Evolutionary conservation across 2,329 filamentous ascomycete species (phyloP), one percentile per base, ranked within the genome.

Genomic region (Colletotrichum cuscutae): DNA sequence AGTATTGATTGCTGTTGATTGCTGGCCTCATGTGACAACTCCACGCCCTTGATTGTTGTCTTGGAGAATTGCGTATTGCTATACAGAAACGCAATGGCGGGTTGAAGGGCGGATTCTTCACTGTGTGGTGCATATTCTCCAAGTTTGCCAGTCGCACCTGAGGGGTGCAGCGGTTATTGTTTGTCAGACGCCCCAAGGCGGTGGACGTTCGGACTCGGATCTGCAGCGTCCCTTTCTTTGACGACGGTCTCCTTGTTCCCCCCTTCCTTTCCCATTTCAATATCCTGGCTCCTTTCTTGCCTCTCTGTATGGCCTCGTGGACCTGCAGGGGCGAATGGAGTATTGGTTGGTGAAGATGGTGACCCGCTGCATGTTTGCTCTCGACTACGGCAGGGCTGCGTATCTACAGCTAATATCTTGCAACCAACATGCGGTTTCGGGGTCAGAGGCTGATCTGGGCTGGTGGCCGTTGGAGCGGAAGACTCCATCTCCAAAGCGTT

Each of bases 331-430:
- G 35, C 53, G 15, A 49, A 28, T 28, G 12, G 35, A 35, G 64
- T 7, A 42, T 53, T 49, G n/a, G 57, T 61, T 52, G 64, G 68
- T 61, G 57, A 61, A 35, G 63, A 61, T 59, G 62, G 37, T 22
- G 42, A 54, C 12, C 42, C 22, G 56, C 62, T 54, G 56, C 54
- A 54, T 62, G 49, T 68, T 67, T 71, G 64, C 68, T 63, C 19
- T 62, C 22, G 8, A 30, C 19, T 8, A 35, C 37, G 66, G 56
- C 58, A 68, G 59, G 59, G 66, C 37, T 69, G 32, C 13, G 15
- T 32, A 49, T 59, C 53, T 37, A 9, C 15, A 32, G 15, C 24
- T 60, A 35, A 8, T 60, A 22, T 13, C 58, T 46, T 61, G 35
- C 68, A 52, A 15, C 65, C 24, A 62, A 56, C 59, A 54, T 32